phyloP scores from a whole-genome alignment of 1,139 yeast genomes.

The Kazachstania sp. region DNA sequence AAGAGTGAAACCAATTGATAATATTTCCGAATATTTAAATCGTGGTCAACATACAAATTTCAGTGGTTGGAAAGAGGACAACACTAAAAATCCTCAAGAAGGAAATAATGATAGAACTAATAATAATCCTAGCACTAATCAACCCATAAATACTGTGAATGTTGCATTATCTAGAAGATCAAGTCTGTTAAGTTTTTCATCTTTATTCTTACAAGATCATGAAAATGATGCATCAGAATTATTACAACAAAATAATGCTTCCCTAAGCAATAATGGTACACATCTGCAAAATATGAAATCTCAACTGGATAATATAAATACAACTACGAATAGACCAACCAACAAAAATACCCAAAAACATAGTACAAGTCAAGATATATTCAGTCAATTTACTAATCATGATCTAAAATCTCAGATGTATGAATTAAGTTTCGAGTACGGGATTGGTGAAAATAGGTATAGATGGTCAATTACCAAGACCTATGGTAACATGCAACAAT shows the following conservation, averaged over 20 bases:
- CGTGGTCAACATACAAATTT: constrained; percentile 1
- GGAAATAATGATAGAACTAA: not conserved
- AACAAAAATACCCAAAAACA: not conserved
- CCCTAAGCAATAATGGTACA: not conserved
- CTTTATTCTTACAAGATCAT: not conserved
- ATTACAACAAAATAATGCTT: not conserved
- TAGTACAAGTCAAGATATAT: not conserved
- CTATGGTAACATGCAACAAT: constrained; percentile 56
- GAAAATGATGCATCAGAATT: not conserved
- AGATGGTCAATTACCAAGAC: constrained; percentile 75
- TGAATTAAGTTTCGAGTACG: constrained; percentile 73
- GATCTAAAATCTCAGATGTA: constrained; percentile 33
- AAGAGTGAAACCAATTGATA: constrained; percentile 36
- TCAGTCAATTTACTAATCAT: not conserved
- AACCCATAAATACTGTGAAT: not conserved
- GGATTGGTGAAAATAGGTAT: constrained; percentile 70
- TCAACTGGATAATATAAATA: not conserved
- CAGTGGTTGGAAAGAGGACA: not conserved
- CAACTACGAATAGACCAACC: not conserved
- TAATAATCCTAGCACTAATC: not conserved
- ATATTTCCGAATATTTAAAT: constrained; percentile 7
- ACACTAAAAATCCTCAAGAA: not conserved
- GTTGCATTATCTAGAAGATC: constrained; percentile 5
- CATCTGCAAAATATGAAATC: not conserved
- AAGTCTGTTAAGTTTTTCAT: constrained; percentile 3